Percentiles rank a stretch among this genome's conserved stretches.
phyloP scores from a whole-genome alignment of 2,329 filamentous ascomycete species.

The Thelonectria olida region DNA sequence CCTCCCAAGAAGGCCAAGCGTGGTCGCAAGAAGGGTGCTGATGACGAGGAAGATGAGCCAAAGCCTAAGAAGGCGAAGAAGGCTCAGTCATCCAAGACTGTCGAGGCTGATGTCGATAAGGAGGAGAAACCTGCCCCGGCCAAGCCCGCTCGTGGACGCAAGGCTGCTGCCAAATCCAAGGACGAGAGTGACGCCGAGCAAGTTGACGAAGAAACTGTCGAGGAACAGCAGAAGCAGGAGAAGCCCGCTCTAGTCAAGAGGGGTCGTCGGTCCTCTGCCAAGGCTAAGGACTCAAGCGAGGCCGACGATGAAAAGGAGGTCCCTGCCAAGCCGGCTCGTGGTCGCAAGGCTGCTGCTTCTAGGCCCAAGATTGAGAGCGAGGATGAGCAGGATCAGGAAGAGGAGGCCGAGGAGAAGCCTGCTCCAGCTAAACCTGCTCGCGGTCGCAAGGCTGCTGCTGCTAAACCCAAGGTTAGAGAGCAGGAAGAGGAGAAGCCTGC shows the following conservation, averaged over 20 bases:
- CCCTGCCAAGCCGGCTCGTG: constrained; percentile 20
- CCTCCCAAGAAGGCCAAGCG: constrained; percentile 47
- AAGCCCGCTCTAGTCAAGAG: constrained; percentile 39
- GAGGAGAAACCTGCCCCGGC: constrained; percentile 29
- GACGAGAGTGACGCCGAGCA: constrained; percentile 15
- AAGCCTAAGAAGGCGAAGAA: constrained; percentile 49
- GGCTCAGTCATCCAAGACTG: constrained; percentile 35
- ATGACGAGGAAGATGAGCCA: constrained; percentile 47
- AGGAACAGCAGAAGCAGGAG: constrained; percentile 27
- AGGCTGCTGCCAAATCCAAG: constrained; percentile 24
- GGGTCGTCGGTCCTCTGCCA: constrained; percentile 26
- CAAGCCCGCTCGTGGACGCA: constrained; percentile 34
- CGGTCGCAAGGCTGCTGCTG: neutral
- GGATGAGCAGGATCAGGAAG: constrained; percentile 31
- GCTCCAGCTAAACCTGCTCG: constrained; percentile 20
- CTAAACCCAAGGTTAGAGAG: constrained; percentile 7
- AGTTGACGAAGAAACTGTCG: too few species aligned
- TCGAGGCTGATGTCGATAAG: constrained; percentile 33
- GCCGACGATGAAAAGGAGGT: constrained; percentile 27
- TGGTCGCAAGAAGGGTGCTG: constrained; percentile 46
- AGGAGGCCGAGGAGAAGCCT: constrained; percentile 4
- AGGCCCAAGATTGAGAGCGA: constrained; percentile 39
- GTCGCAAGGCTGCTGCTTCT: neutral
- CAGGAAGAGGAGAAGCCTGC: constrained; percentile 20
- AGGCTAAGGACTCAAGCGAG: constrained; percentile 10